Conservation (phyloP, 768 basidiomycete species). For the Flagelloscypha sp. region DNA sequence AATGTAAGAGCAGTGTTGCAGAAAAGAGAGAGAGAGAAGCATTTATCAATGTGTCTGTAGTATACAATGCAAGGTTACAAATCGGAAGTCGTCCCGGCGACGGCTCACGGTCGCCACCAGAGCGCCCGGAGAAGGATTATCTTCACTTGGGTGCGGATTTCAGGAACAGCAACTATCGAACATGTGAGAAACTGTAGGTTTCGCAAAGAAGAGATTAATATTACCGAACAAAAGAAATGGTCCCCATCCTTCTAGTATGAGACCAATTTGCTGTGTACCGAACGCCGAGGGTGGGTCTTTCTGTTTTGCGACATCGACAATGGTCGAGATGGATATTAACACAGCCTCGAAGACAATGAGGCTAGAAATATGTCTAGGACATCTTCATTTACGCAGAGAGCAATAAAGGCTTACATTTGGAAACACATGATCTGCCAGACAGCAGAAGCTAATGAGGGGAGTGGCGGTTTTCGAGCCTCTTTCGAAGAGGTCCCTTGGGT, state of each 20-base stretch:
- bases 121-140: no score
- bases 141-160: no score
- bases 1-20: no score
- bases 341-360: slow-evolving; percentile 37
- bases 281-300: slow-evolving; percentile 39
- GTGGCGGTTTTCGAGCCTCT: slow-evolving; percentile 18
- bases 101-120: no score
- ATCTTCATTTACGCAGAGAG: background rate
- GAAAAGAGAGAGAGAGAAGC: no score
- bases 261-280: slow-evolving; percentile 57
- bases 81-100: no score
- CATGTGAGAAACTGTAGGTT: no score
- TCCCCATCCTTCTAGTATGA: slow-evolving; percentile 52
- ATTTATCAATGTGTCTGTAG: no score
- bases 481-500: no score
- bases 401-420: slow-evolving; percentile 35
- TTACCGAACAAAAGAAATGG: slow-evolving; percentile 48
- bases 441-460: slow-evolving; percentile 28
- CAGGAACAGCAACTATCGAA: no score
- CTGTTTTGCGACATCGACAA: slow-evolving; percentile 38
- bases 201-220: slow-evolving; percentile 10
- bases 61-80: no score
- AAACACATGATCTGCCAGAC: slow-evolving; percentile 49
- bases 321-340: slow-evolving; percentile 40
- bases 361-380: slow-evolving; percentile 19